phyloP scores from a whole-genome alignment of 768 basidiomycete species.

The Suillus plorans region DNA sequence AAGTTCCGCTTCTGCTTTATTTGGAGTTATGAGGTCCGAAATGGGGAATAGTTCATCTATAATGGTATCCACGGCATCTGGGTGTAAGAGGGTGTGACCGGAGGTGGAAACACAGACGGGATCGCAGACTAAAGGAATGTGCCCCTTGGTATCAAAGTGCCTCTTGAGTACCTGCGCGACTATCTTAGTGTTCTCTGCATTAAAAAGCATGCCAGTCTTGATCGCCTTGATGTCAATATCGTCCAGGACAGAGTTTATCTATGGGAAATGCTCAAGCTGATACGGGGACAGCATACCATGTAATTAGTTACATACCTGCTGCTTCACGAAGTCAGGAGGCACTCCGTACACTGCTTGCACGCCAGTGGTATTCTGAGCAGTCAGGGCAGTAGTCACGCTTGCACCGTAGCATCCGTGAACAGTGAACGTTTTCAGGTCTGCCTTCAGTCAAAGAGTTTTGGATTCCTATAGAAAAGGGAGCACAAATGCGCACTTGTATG shows the following conservation, averaged over 20 bases:
- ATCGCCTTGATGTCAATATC: conserved; percentile 74
- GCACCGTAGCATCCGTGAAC: conserved; percentile 78
- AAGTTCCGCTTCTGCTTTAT: conserved; percentile 76
- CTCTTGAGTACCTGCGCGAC: conserved; percentile 51
- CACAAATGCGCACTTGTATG: conserved; percentile 60
- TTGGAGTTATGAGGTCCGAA: conserved; percentile 77
- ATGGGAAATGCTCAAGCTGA: conserved; percentile 6
- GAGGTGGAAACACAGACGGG: conserved; percentile 93
- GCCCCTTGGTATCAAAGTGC: conserved; percentile 32
- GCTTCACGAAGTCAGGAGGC: conserved; percentile 66
- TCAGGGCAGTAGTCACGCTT: conserved; percentile 81
- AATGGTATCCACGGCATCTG: conserved; percentile 62
- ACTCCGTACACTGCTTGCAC: conserved; percentile 73
- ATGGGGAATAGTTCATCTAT: conserved; percentile 68
- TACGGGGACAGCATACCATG: not conserved
- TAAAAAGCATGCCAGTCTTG: conserved; percentile 90
- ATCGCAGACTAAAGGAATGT: conserved; percentile 72
- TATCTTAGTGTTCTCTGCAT: conserved; percentile 49
- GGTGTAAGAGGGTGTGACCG: conserved; percentile 73
- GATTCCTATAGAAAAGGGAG: not conserved
- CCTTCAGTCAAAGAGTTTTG: conserved; percentile 41
- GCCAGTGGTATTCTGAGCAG: conserved; percentile 86
- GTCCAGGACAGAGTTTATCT: conserved; percentile 70
- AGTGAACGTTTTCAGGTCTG: conserved; percentile 84
- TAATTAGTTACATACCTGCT: conserved; percentile 55